Percentiles rank a stretch among this genome's conserved stretches.
Conservation (phyloP, 2,329 filamentous ascomycete genomes). For the Talaromyces atroroseus region DNA sequence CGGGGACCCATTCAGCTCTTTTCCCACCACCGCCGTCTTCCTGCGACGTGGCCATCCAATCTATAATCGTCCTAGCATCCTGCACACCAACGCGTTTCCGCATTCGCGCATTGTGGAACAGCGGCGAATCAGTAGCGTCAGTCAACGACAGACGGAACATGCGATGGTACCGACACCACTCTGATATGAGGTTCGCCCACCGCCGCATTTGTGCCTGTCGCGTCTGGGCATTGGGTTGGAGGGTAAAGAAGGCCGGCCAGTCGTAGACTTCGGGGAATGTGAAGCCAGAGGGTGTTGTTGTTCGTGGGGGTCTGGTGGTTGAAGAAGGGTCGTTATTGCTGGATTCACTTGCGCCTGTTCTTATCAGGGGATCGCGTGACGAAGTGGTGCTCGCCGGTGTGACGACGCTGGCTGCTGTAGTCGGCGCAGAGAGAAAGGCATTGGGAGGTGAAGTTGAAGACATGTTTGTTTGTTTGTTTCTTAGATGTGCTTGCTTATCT, state of each 20-base stretch:
- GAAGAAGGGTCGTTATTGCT: conserved; percentile 7
- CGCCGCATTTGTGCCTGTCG: conserved; percentile 58
- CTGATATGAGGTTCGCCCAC: conserved; percentile 79
- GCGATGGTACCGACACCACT: conserved; percentile 74
- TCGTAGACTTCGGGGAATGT: conserved; percentile 39
- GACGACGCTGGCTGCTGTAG: conserved; percentile 12
- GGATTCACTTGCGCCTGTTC: conserved; percentile 1
- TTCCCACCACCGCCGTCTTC: conserved; percentile 43
- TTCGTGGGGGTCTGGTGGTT: background rate
- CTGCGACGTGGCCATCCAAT: conserved; percentile 51
- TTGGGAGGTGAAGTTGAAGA: conserved; percentile 6
- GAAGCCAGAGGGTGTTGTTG: conserved; percentile 24
- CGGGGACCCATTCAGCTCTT: conserved; percentile 55
- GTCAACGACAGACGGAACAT: conserved; percentile 69
- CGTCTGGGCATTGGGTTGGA: conserved; percentile 42
- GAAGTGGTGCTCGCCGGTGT: conserved; percentile 14
- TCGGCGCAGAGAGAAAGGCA: conserved; percentile 11
- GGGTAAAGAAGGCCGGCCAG: conserved; percentile 51
- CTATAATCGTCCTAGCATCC: conserved; percentile 50
- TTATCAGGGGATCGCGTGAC: conserved; percentile 8
- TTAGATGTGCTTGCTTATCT: no score
- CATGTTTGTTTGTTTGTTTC: background rate
- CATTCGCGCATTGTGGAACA: conserved; percentile 49
- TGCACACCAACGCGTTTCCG: conserved; percentile 44
- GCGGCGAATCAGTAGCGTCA: conserved; percentile 52